These are phyloP conservation scores for Zymoseptoria brevis DNA, from an alignment of 2,329 filamentous ascomycete species.

Conservation along the genomic window DNA sequence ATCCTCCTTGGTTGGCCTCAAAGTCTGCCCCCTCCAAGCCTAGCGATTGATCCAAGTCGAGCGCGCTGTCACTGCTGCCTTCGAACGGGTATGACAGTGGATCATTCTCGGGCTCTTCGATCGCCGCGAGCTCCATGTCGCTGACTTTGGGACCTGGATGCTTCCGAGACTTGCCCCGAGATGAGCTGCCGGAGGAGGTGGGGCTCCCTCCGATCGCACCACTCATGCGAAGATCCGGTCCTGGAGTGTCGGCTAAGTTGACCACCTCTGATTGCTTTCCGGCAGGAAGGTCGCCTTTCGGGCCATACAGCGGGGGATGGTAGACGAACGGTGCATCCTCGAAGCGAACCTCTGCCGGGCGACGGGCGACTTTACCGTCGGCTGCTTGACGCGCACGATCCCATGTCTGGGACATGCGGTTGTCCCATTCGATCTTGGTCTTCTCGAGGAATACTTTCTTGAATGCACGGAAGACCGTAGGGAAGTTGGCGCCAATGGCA, in stretches of 20 bases:
- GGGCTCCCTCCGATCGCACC: neutral
- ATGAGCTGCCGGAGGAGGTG: neutral
- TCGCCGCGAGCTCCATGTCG: neutral
- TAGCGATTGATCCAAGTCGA: neutral
- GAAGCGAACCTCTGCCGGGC: slow-evolving; percentile 2
- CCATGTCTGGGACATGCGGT: slow-evolving; percentile 27
- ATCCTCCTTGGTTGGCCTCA: neutral
- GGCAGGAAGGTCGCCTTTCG: slow-evolving; percentile 12
- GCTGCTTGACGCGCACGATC: slow-evolving; percentile 6
- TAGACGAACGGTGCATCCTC: slow-evolving; percentile 13
- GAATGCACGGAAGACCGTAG: slow-evolving; percentile 31
- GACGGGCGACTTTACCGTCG: neutral
- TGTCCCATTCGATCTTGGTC: slow-evolving; percentile 35
- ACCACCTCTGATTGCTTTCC: neutral
- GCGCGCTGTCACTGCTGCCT: neutral
- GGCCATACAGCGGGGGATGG: slow-evolving; percentile 15
- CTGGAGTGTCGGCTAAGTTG: neutral
- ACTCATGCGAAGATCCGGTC: neutral
- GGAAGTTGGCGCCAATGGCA: slow-evolving; percentile 27
- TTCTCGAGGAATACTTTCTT: slow-evolving; percentile 33
- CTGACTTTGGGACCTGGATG: neutral
- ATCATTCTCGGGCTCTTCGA: neutral
- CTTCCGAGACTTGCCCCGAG: neutral
- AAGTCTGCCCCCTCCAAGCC: neutral
- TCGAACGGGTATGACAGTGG: neutral